These are phyloP conservation scores for Heterobasidion irregulare DNA, from an alignment of 1,284 basidiomycete species.

Conservation along the genomic window DNA sequence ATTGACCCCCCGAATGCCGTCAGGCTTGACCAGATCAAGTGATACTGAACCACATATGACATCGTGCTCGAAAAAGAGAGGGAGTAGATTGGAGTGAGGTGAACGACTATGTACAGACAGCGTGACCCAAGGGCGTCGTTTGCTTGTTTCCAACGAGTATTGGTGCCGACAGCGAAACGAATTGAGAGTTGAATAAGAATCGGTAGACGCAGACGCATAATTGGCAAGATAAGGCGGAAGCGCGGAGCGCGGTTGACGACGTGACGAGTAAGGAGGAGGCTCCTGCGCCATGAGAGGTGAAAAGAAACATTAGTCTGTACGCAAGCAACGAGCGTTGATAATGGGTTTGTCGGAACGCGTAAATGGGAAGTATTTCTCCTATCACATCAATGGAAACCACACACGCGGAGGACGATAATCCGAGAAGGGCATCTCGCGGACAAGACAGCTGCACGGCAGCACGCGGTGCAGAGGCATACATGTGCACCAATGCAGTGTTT, in stretches of 20 bases:
- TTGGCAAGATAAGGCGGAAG: not conserved
- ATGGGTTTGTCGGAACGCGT: not conserved
- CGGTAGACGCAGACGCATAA: not conserved
- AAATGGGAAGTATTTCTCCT: not conserved
- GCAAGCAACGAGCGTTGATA: not conserved
- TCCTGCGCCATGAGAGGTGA: conserved; percentile 1
- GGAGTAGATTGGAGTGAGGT: conserved; percentile 21
- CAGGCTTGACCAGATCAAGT: conserved; percentile 34
- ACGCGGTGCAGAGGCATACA: not conserved
- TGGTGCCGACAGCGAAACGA: conserved; percentile 4
- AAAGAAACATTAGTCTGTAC: not conserved
- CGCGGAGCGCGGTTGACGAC: not conserved
- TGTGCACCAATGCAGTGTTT: not conserved
- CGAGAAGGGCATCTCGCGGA: conserved; percentile 1
- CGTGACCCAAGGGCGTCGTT: conserved; percentile 26
- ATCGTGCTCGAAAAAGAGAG: conserved; percentile 35
- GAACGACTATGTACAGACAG: conserved; percentile 34
- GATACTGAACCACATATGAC: conserved; percentile 34
- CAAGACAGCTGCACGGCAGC: not conserved
- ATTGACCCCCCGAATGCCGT: conserved; percentile 34
- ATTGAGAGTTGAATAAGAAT: not conserved
- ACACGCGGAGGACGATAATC: not conserved
- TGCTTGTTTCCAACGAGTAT: conserved; percentile 4
- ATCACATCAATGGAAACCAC: not conserved
- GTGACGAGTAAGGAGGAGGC: not conserved